These are phyloP conservation scores for Penicillium egyptiacum DNA, from an alignment of 495 filamentous ascomycete genomes.

Conservation along the genomic window DNA sequence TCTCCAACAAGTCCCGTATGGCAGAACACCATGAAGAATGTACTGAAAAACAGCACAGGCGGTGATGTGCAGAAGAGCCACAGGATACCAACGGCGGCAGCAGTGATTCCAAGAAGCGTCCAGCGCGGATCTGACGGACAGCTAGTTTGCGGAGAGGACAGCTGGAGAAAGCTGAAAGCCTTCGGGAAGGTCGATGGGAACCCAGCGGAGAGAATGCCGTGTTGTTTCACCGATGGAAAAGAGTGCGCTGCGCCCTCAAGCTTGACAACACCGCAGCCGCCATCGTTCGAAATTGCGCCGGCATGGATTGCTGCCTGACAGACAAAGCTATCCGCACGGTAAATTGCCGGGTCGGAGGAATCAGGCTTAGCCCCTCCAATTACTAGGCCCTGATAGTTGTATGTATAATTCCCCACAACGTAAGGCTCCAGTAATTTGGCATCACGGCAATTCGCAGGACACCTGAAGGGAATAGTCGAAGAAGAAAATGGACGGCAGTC, in stretches of 20 bases:
- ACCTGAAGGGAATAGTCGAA: slow-evolving; percentile 70
- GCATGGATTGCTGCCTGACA: slow-evolving; percentile 80
- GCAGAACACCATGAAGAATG: slow-evolving; percentile 71
- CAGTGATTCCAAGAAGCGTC: slow-evolving; percentile 70
- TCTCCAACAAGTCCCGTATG: slow-evolving; percentile 80
- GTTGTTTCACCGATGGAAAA: slow-evolving; percentile 55
- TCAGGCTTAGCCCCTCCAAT: slow-evolving; percentile 65
- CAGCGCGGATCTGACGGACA: slow-evolving; percentile 64
- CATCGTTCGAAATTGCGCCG: slow-evolving; percentile 66
- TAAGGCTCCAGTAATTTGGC: slow-evolving; percentile 67
- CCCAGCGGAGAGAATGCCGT: slow-evolving; percentile 65
- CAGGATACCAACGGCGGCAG: slow-evolving; percentile 62
- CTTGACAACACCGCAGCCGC: slow-evolving; percentile 74
- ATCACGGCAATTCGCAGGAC: slow-evolving; percentile 71
- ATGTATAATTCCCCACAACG: slow-evolving; percentile 70
- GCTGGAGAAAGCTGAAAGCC: slow-evolving; percentile 63
- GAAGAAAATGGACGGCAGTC: slow-evolving; percentile 78
- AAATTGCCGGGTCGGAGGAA: slow-evolving; percentile 48
- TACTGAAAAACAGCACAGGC: slow-evolving; percentile 66
- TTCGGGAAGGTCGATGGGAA: slow-evolving; percentile 80
- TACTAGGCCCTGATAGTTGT: slow-evolving; percentile 69
- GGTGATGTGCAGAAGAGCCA: slow-evolving; percentile 70
- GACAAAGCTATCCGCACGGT: slow-evolving; percentile 81
- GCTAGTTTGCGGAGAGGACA: slow-evolving; percentile 39
- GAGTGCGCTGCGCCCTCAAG: slow-evolving; percentile 66